Evolutionary conservation across 345 rosid genomes (phyloP), one percentile per base, ranked within the genome.

Genomic region (Salix viminalis): DNA sequence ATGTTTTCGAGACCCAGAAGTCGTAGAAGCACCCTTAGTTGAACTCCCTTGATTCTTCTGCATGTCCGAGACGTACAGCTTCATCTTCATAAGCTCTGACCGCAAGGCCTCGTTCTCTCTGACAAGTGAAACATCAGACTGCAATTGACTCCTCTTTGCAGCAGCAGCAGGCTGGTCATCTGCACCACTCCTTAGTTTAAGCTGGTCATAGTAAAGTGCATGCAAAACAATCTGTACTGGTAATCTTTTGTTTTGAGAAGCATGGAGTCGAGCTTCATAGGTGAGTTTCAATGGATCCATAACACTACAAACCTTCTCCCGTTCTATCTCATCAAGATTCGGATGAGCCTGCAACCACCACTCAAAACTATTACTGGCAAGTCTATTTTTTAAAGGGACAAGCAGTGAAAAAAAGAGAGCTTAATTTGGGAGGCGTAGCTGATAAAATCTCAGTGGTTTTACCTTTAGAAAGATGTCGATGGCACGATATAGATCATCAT

Each of bases 191-290:
- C 98, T 85, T 8, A 96, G 81, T 90, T 91, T 92, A 68, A 96
- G 89, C 81, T 93, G 91, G 66, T 96, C 99, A 44, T 89, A 96
- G 86, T 93, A 96, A 71, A 96, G 86, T 1, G 97, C 91, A 67
- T 96, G 96, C 11, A 96, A 81, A 32, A 96, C 98, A 6, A 93
- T 88, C 78, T 91, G 94, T 7, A 96, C 96, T 0, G 99, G 99
- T 44, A 96, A 74, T 28, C 99, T 84, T 81, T 96, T 96, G 93
- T 96, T 96, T 78, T 93, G 92, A 15, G 99, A 91, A 30, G 99
- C 99, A 70, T 96, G 99, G n/a, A 93, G 85, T 77, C 99, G 87
- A 18, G 99, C 99, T 74, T 93, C 96, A 78, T 90, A 84, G 5
- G 99, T 90, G 6, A 96, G 87, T 79, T 91, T 96, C 54, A 96